Base-by-base conservation (phyloP, 306 rosid genomes). In the Echinosophora koreensis region DNA sequence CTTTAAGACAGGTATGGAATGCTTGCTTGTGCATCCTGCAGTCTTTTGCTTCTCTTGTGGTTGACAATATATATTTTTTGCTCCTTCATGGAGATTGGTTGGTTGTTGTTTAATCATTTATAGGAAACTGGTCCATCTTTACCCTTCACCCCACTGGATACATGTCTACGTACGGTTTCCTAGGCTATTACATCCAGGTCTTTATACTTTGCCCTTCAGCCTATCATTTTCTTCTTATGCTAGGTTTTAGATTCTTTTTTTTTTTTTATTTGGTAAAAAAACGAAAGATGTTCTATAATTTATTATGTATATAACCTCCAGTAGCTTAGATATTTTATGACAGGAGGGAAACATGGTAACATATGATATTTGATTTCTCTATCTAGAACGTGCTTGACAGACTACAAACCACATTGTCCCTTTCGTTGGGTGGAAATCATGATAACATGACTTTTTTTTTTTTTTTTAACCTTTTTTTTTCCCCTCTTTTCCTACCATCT, bases 1-100 rank as follows among this genome's bases (percentile, higher is more conserved):
- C 39, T 34, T 70, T 50, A 3, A 58, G 32, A 37, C 30, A 35
- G 27, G 77, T 51, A 75, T 70, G 78, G 13, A 49, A 66, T 80
- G 59, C 12, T 61, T 77, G 71, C 49, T 72, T 73, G 14, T 28
- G 64, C 71, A 54, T 57, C 18, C 46, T 42, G 37, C 39, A 34
- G 35, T 18, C 15, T 44, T 60, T 71, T 32, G 35, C 66, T 52
- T 28, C 39, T 61, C 11, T 38, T 70, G 68, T 41, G 52, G 8
- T 70, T 8, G n/a, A 71, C 8, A 51, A 14, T 18, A 4, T 7
- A 3, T 22, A 1, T 71, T 22, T n/a, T 60, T 39, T 14, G 13
- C 27, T 42, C 27, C 69, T 30, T 58, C n/a, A 13, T 39, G 17
- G 55, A 62, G 32, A 30, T 16, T 35, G 62, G 15, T 30, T 59